Conservation (phyloP, 345 rosid species). For the Lumnitzera racemosa region DNA sequence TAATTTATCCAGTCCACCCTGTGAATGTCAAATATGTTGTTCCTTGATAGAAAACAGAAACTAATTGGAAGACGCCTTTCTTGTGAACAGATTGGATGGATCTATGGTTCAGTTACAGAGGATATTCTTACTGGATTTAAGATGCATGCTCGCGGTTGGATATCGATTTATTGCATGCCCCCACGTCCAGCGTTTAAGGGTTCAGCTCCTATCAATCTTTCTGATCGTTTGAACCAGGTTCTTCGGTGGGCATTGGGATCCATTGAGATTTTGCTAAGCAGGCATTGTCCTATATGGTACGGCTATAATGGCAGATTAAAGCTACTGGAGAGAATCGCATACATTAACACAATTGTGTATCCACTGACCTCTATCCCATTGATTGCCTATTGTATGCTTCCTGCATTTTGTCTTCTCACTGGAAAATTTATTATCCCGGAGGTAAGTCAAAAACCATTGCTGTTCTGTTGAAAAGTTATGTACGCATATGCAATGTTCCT, state of each 20-base stretch:
- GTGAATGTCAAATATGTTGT: not conserved
- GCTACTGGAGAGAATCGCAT: conserved; percentile 87
- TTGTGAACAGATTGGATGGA: conserved; percentile 83
- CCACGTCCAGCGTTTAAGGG: conserved; percentile 99
- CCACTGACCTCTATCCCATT: conserved; percentile 93
- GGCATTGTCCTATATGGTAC: conserved; percentile 99
- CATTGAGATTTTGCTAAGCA: conserved; percentile 87
- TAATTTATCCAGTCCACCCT: conserved; percentile 12
- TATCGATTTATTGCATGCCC: conserved; percentile 95
- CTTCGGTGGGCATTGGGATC: conserved; percentile 99
- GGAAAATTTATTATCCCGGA: conserved; percentile 93
- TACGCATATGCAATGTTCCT: no score
- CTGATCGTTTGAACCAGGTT: conserved; percentile 98
- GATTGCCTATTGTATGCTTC: conserved; percentile 86
- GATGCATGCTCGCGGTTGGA: conserved; percentile 99
- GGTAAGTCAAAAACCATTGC: conserved; percentile 27
- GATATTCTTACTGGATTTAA: conserved; percentile 99
- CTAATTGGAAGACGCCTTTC: not conserved
- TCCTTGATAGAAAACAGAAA: not conserved
- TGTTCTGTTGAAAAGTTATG: no score
- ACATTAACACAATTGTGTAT: conserved; percentile 93
- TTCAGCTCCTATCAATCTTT: conserved; percentile 98
- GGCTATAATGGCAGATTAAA: conserved; percentile 78
- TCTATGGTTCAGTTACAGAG: conserved; percentile 98
- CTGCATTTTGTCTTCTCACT: conserved; percentile 95